Conservation (phyloP, 2,329 filamentous ascomycete genomes). For the Huntiella abstrusa region DNA sequence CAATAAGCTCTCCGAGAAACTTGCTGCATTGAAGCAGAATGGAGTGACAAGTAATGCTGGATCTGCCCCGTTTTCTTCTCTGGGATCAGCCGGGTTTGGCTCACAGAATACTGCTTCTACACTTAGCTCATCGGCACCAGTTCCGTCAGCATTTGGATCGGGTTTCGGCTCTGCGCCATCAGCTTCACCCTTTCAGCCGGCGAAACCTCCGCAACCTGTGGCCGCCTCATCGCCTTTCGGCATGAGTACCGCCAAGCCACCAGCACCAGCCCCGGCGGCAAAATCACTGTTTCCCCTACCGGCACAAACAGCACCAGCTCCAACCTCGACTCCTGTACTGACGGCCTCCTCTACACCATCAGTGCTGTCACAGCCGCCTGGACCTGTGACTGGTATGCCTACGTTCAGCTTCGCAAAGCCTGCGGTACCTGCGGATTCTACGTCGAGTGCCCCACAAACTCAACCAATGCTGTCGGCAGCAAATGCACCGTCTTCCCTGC, state of each 20-base stretch:
- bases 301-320: background rate
- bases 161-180: background rate
- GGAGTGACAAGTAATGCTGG: background rate
- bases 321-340: background rate
- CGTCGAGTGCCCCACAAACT: too few relatives aligned
- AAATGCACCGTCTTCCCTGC: background rate
- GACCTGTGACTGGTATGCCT: background rate
- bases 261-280: background rate
- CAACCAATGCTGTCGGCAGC: too few relatives aligned
- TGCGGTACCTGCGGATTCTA: background rate
- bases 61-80: background rate
- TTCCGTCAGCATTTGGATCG: background rate
- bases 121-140: background rate
- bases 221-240: background rate
- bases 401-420: background rate
- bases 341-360: background rate
- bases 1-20: background rate
- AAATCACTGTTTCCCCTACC: background rate
- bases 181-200: background rate
- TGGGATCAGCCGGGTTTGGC: background rate
- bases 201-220: background rate
- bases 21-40: background rate
- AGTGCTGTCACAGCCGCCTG: background rate
- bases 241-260: background rate
- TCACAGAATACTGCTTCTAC: background rate